Conservation (phyloP, 2,329 filamentous ascomycete species). For the Paradendryphiella salina region DNA sequence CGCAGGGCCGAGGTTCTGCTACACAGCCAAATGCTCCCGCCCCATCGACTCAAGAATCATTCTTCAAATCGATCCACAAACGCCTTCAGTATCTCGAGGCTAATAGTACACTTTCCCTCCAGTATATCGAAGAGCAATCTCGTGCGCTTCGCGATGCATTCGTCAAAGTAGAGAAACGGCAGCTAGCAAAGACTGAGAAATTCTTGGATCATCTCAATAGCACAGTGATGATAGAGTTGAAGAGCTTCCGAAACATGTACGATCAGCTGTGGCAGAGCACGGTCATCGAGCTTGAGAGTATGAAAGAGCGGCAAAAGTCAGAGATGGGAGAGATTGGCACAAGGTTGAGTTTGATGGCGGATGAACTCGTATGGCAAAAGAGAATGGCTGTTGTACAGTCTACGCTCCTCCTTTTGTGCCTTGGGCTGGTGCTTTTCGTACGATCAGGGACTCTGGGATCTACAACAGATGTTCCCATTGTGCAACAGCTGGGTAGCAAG, state of each 20-base stretch:
- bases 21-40: slow-evolving; percentile 58
- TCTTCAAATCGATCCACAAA: slow-evolving; percentile 96
- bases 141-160: slow-evolving; percentile 86
- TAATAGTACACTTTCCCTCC: slow-evolving; percentile 87
- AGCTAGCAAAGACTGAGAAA: slow-evolving; percentile 76
- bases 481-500: slow-evolving; percentile 50
- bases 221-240: slow-evolving; percentile 77
- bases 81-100: slow-evolving; percentile 87
- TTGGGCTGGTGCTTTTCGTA: slow-evolving; percentile 82
- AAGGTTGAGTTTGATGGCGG: slow-evolving; percentile 84
- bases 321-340: slow-evolving; percentile 81
- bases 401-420: slow-evolving; percentile 80
- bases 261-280: slow-evolving; percentile 97
- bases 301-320: slow-evolving; percentile 79
- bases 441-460: slow-evolving; percentile 44
- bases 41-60: slow-evolving; percentile 92
- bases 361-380: slow-evolving; percentile 83
- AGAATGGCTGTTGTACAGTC: slow-evolving; percentile 92
- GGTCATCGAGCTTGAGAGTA: slow-evolving; percentile 84
- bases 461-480: slow-evolving; percentile 50
- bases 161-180: slow-evolving; percentile 81
- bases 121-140: slow-evolving; percentile 97
- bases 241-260: slow-evolving; percentile 70
- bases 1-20: slow-evolving; percentile 40
- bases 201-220: slow-evolving; percentile 86